phyloP scores from a whole-genome alignment of 2,329 filamentous ascomycete genomes.

The Monosporascus sp. region DNA sequence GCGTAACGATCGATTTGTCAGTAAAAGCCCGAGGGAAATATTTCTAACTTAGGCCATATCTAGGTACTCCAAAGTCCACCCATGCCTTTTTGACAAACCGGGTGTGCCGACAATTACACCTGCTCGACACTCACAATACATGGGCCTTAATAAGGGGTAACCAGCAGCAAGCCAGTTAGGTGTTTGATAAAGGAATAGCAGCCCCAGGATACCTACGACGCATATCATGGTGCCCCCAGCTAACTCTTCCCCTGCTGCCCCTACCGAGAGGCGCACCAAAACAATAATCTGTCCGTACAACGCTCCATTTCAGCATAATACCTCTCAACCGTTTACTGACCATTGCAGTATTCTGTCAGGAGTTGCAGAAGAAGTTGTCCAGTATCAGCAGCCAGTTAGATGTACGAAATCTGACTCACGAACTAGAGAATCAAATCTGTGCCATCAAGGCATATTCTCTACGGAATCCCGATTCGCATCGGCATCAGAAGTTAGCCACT shows the following conservation, averaged over 20 bases:
- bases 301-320: constrained; percentile 4
- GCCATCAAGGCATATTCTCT: constrained; percentile 28
- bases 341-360: constrained; percentile 18
- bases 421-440: constrained; percentile 36
- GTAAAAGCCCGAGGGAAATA: too few species aligned
- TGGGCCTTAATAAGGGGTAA: too few species aligned
- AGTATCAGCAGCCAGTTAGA: constrained; percentile 20
- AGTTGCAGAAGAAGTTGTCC: constrained; percentile 24
- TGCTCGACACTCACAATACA: too few species aligned
- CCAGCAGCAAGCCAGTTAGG: too few species aligned
- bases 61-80: too few species aligned
- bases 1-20: too few species aligned
- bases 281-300: constrained; percentile 25
- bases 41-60: too few species aligned
- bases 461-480: constrained; percentile 22
- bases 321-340: constrained; percentile 6
- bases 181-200: too few species aligned
- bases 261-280: constrained; percentile 27
- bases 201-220: too few species aligned
- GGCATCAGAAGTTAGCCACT: constrained; percentile 46
- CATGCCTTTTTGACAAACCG: too few species aligned
- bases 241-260: constrained; percentile 6
- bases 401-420: constrained; percentile 29
- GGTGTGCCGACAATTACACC: too few species aligned
- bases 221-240: constrained; percentile 8